These are phyloP conservation scores for Tuber indicum DNA, from an alignment of 495 filamentous ascomycete species.

Conservation along the genomic window DNA sequence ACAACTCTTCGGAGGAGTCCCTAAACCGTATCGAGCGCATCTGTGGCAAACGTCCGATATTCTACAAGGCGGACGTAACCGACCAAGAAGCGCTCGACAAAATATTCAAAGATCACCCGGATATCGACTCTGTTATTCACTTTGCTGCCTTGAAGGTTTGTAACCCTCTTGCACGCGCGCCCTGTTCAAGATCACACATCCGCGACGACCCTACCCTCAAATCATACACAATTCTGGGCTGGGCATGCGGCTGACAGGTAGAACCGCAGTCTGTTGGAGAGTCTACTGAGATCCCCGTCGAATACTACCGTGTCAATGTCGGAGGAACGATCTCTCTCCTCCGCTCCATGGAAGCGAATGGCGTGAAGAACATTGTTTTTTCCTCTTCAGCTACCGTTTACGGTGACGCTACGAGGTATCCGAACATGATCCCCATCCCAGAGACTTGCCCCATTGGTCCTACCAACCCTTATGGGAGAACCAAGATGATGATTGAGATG, in stretches of 20 bases:
- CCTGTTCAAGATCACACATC: not conserved
- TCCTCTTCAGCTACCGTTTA: constrained; percentile 96
- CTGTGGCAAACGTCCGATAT: constrained; percentile 77
- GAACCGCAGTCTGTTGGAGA: constrained; percentile 78
- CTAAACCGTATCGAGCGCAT: constrained; percentile 91
- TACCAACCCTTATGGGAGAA: constrained; percentile 95
- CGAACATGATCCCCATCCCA: constrained; percentile 98
- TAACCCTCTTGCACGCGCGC: constrained; percentile 5
- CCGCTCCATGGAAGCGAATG: constrained; percentile 75
- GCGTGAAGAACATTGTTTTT: constrained; percentile 96
- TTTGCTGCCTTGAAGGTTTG: constrained; percentile 93
- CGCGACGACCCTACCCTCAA: constrained; percentile 5
- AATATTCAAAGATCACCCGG: constrained; percentile 80
- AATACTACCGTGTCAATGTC: constrained; percentile 97
- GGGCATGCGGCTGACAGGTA: constrained; percentile 12
- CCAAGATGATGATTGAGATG: constrained; percentile 82
- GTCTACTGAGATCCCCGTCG: constrained; percentile 86
- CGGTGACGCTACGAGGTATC: constrained; percentile 91
- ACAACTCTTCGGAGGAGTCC: constrained; percentile 86
- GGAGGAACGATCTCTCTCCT: constrained; percentile 86
- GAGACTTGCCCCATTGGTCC: constrained; percentile 92
- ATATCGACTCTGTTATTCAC: constrained; percentile 96
- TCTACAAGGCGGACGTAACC: constrained; percentile 81
- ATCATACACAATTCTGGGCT: constrained; percentile 1
- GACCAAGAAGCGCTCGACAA: constrained; percentile 74